Evolutionary conservation across 306 rosid species (phyloP).

Genomic region (Trichosanthes cucumerina): DNA sequence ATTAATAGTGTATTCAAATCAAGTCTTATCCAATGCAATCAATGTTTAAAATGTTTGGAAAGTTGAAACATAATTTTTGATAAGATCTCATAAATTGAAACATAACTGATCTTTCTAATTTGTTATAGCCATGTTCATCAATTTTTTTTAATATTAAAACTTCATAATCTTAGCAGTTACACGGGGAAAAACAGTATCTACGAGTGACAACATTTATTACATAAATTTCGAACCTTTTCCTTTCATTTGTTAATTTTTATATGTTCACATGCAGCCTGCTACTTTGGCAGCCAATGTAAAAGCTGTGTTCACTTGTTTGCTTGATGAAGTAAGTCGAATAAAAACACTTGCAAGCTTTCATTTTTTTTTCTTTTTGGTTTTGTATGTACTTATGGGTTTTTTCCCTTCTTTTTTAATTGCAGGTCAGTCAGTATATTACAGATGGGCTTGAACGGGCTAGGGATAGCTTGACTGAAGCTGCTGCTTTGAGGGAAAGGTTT

Average conservation of each 20-base stretch:
- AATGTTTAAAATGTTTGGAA: neutral
- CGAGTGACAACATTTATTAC: neutral
- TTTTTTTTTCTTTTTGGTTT: neutral
- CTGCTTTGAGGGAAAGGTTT: constrained; percentile 89
- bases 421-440: constrained; percentile 93
- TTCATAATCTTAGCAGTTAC: neutral
- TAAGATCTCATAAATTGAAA: neutral
- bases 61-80: neutral
- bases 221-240: neutral
- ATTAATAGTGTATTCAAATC: neutral
- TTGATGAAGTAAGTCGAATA: constrained; percentile 81
- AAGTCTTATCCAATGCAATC: neutral
- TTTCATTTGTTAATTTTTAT: constrained; percentile 7
- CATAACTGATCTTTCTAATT: neutral
- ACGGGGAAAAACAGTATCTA: neutral
- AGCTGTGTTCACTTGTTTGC: constrained; percentile 82
- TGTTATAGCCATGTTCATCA: neutral
- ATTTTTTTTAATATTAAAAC: neutral
- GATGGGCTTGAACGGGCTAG: constrained; percentile 98
- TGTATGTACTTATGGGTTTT: neutral
- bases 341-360: constrained; percentile 12
- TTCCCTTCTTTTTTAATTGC: neutral
- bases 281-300: constrained; percentile 75
- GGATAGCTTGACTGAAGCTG: constrained; percentile 89
- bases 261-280: constrained; percentile 55